Base-by-base conservation (phyloP, 106 monocot species). In the Dendrobium huoshanense region DNA sequence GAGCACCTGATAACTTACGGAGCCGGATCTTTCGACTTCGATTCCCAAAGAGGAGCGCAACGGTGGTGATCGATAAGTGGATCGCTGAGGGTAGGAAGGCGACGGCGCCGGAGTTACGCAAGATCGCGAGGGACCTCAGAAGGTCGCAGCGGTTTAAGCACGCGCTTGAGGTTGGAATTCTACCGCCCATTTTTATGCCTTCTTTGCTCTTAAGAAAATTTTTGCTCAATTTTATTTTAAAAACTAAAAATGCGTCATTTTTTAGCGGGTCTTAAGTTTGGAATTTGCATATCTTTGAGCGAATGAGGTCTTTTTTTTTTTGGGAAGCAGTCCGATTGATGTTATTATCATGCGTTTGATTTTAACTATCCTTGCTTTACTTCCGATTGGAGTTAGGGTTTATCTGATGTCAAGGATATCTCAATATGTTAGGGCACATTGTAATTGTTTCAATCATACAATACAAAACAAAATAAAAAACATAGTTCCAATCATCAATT, bases 21-120 rank as follows among this genome's bases (percentile, higher is more conserved):
- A 88, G 83, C 77, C 84, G 92, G 61, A 85, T 98, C 73, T 90
- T 97, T 73, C 89, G 94, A 75, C 89, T 97, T 15, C 87, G 92
- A 2, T 85, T 88, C 48, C 85, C 91, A 5, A 88, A 88, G 81
- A 81, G 91, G 67, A 92, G 88, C 79, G 94, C 97, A 59, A 87
- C 84, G 45, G 81, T 75, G 0, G 91, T 84, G 9, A 73, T 94
- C 17, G 88, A 98, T 16, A 87, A 77, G 55, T 98, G 97, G 94
- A 85, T 86, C 8, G 79, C 70, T 17, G 90, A 87, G 43, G 92
- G 91, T 25, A 77, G 88, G 41, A 67, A 73, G 77, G 88, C 92
- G 33, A 80, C 88, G 42, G 83, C 82, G 22, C 27, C 83, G 54
- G 89, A 92, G 82, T 89, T 98, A 51, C 94, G 92, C 8, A 41